Conservation (phyloP, 2,329 filamentous ascomycete species). For the Aureobasidium sp. region DNA sequence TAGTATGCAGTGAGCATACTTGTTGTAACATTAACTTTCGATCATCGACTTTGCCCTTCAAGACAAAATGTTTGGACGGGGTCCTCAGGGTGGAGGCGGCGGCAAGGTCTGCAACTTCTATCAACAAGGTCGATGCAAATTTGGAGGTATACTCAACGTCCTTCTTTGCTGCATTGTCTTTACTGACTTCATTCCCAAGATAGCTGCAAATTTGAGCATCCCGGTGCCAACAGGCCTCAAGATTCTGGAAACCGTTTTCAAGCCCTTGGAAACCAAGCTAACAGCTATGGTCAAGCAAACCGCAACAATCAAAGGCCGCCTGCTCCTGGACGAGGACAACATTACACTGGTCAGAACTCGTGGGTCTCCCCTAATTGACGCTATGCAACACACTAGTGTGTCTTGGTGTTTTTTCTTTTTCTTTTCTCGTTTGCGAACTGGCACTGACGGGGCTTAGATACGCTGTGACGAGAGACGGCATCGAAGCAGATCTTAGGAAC, state of each 20-base stretch:
- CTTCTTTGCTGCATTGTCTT: neutral
- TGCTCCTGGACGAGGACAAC: conserved; percentile 37
- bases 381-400: too few species aligned
- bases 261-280: conserved; percentile 35
- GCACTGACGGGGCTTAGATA: too few species aligned
- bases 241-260: conserved; percentile 51
- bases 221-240: conserved; percentile 28
- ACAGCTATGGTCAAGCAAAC: conserved; percentile 23
- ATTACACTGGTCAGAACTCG: conserved; percentile 7
- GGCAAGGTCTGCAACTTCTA: conserved; percentile 54
- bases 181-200: conserved; percentile 36
- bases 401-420: too few species aligned
- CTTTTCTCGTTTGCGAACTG: too few species aligned
- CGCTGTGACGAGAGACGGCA: conserved; percentile 50
- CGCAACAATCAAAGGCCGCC: conserved; percentile 4
- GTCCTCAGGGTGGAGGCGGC: conserved; percentile 13
- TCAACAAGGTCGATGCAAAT: conserved; percentile 58
- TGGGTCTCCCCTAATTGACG: too few species aligned
- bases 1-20: conserved; percentile 4
- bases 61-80: conserved; percentile 15
- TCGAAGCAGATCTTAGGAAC: conserved; percentile 59
- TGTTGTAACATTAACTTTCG: neutral
- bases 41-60: neutral
- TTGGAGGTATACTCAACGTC: conserved; percentile 47
- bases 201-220: conserved; percentile 55